Base-by-base conservation (phyloP, 345 rosid species). In the Eucalyptus viminalis region DNA sequence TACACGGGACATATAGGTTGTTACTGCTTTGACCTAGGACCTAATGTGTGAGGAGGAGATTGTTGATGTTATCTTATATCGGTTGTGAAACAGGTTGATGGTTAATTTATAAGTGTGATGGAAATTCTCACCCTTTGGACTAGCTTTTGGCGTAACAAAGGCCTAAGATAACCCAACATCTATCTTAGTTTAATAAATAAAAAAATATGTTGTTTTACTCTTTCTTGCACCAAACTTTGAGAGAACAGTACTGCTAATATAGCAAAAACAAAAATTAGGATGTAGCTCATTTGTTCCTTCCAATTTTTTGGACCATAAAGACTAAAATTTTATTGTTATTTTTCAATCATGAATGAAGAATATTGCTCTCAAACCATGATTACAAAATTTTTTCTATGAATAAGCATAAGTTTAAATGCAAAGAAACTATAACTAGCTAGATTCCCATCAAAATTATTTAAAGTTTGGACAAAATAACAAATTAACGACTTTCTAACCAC, bases 1-100 rank as follows among this genome's bases (percentile, higher is more conserved):
- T 29, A 56, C 62, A 24, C 0, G 3, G 0, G 13, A 56, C 13
- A 56, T 56, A 56, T 1, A 24, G 0, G 62, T 56, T 56, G 29
- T 56, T 56, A 56, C 29, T 56, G 1, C 62, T 56, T 1, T 24
- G 3, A 56, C 62, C 29, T 56, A 24, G 13, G 29, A 24, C 6
- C 27, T 10, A 56, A 10, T 10, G 27, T 56, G 62, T 24, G 62
- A 56, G 62, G 62, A 24, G 29, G 5, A 24, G 62, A 56, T 56
- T 56, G 29, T 56, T 56, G 62, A 56, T 2, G 6, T 56, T 56
- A 24, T 22, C 27, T 24, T 56, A 5, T 24, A 24, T 56, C 2
- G 4, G 1, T 56, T 56, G 27, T 56, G 62, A 24, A 56, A 56
- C 13, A 2, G 62, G 62, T 2, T 56, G 6, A 56, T 56, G 0